A percentile compares a stretch with the other conserved stretches of the same genome.
Evolutionary conservation across 192 early-diverging fungal species (phyloP).

Genomic region (Obelidium mucronatum): DNA sequence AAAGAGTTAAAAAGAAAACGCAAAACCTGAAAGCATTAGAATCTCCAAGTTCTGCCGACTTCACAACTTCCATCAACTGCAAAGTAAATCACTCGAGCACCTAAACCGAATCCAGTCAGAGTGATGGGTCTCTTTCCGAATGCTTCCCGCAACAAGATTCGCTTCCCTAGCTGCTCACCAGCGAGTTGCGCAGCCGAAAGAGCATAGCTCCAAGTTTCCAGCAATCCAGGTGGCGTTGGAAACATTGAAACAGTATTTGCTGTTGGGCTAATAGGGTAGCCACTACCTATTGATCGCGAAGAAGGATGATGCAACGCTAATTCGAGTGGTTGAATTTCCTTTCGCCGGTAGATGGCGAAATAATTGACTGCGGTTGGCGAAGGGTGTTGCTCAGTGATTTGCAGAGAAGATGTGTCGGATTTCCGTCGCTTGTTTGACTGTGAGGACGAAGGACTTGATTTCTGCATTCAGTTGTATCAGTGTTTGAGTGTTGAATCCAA

Average conservation of each 20-base stretch:
- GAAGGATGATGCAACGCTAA: neutral
- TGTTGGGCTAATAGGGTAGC: neutral
- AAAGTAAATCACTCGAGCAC: conserved; percentile 87
- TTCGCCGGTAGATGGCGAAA: no score
- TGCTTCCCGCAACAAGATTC: conserved; percentile 77
- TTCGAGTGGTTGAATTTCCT: neutral
- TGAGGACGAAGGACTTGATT: conserved; percentile 17
- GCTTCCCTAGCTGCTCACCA: conserved; percentile 61
- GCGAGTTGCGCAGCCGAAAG: conserved; percentile 81
- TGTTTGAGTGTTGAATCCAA: conserved; percentile 7
- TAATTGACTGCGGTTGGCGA: no score
- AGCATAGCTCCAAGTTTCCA: conserved; percentile 83
- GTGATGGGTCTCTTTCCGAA: conserved; percentile 87
- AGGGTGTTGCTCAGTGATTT: neutral
- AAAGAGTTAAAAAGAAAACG: conserved; percentile 22
- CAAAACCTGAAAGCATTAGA: conserved; percentile 6
- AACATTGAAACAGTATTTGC: neutral
- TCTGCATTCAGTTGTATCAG: conserved; percentile 5
- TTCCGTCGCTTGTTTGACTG: conserved; percentile 6
- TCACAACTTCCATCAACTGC: conserved; percentile 81
- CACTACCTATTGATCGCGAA: no score
- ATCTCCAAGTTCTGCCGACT: conserved; percentile 5
- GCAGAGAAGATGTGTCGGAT: neutral
- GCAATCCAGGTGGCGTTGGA: conserved; percentile 15
- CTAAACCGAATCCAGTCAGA: conserved; percentile 87